Evolutionary conservation across 1,139 yeast species (phyloP), one percentile per base, ranked within the genome.

Genomic region (Nakaseomyces kungkrabaensis): DNA sequence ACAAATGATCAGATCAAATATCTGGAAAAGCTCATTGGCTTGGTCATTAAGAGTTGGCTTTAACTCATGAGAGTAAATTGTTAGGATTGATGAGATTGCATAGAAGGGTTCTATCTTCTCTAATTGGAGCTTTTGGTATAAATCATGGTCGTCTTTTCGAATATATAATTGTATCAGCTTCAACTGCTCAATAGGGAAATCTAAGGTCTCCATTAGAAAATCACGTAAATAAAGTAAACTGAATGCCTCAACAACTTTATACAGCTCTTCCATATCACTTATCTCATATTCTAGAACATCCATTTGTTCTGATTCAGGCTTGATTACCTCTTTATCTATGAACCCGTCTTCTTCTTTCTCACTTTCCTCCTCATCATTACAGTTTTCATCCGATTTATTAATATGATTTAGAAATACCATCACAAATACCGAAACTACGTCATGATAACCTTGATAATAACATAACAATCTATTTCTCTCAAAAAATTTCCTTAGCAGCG

Each of bases 391-490:
- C 31, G 3, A 29, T 4, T 58, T 51, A 24, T 52, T 25, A 25
- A 26, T 54, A 7, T 58, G 58, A 34, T 59, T 52, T 10, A 37
- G 29, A 7, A 27, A 78, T 0, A 83, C 77, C 24, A 82, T 60
- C 24, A 85, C 68, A n/a, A 86, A 70, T 8, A 85, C 74, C 47
- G 86, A 77, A 1, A 89, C 90, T 37, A 90, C 72, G 61, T 92
- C 97, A 67, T 92, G 97, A 63, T 77, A 88, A 0, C 98, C 98
- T 67, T 92, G 98, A 63, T 88, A 92, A 66, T 92, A 92, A 52
- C 78, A 72, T 44, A 90, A 70, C 8, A 67, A 59, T 0, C 90
- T 90, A 58, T 83, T 72, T 33, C 73, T 73, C 33, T 88, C 67
- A 26, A 92, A 70, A 1, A 88, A 71, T 27, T 73, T 70, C 10